Evolutionary conservation across 352 stramenopile species (phyloP).

Genomic region (Globisporangium rhizosaccharum): DNA sequence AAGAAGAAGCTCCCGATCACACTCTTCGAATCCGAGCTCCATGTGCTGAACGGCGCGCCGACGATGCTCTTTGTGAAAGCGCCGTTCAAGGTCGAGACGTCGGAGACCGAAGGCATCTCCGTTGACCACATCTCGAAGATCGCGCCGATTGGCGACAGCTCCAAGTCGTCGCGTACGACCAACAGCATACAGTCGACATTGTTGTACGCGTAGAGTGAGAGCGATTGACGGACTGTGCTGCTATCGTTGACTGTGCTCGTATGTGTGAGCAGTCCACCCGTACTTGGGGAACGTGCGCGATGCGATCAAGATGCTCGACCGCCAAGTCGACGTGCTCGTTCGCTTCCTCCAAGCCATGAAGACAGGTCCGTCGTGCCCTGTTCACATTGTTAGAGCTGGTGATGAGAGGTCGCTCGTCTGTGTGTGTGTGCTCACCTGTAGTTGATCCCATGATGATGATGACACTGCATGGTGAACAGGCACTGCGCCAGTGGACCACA

Average conservation of each 20-base stretch:
- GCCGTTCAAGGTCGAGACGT: slow-evolving; percentile 85
- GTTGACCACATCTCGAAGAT: slow-evolving; percentile 90
- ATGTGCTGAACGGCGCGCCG: slow-evolving; percentile 75
- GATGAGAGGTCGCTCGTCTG: neutral
- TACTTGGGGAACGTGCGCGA: slow-evolving; percentile 78
- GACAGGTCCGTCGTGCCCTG: slow-evolving; percentile 24
- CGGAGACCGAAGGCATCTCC: slow-evolving; percentile 80
- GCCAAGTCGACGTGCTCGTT: slow-evolving; percentile 72
- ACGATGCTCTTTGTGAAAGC: slow-evolving; percentile 89
- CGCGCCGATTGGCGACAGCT: slow-evolving; percentile 56
- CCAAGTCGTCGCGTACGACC: slow-evolving; percentile 60
- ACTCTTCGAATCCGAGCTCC: slow-evolving; percentile 83
- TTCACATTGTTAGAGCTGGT: neutral
- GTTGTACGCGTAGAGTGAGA: neutral
- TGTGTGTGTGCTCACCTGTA: neutral
- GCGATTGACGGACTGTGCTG: neutral
- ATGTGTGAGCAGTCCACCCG: slow-evolving; percentile 51
- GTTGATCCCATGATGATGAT: neutral
- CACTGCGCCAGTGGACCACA: slow-evolving; percentile 69
- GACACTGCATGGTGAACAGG: slow-evolving; percentile 14
- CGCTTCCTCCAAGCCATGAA: slow-evolving; percentile 73
- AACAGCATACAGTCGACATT: slow-evolving; percentile 3
- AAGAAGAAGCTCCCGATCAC: slow-evolving; percentile 88
- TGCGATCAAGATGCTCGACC: slow-evolving; percentile 82
- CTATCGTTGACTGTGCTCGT: slow-evolving; percentile 7